Evolutionary conservation across 768 basidiomycete species (phyloP), one percentile per base, ranked within the genome.

Genomic region (Cubamyces lactineus): DNA sequence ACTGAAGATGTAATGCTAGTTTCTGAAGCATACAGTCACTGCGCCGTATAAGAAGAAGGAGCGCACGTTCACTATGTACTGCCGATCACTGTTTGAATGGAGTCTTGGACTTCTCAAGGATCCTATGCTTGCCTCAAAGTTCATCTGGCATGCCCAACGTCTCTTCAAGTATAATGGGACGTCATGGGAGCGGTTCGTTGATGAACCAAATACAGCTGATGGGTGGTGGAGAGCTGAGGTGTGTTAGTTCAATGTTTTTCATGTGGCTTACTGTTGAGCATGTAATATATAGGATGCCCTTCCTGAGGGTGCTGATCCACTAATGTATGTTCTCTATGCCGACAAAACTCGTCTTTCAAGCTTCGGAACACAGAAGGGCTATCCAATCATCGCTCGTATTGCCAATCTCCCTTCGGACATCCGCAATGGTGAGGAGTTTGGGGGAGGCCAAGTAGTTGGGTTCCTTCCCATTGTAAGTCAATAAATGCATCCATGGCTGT

Each of bases 171-270:
- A 66, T 54, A 66, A 75, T 62, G 72, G 69, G 0, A 42, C 53
- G 11, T 7, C 38, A 2, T 79, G 72, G 53, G 64, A 72, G 9
- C 62, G 70, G 0, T 73, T 77, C 53, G 53, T 72, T 30, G 62
- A 75, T 52, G 76, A 80, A 47, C 77, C 78, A 4, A 78, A 76
- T 72, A 77, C 75, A 7, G 78, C 71, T 1, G 50, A 77, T 34
- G 17, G 43, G 2, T 78, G 70, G 24, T 80, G 78, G 78, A 63
- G 76, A 4, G 65, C 73, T 6, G 76, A 80, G 69, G 78, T 78
- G 63, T 30, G 66, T 63, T 9, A 17, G n/a, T 12, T 2, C 15
- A 21, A 9, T 48, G 38, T 26, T 21, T 55, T 5, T 8, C 8
- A 8, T 39, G n/a, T 59, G 42, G 38, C 42, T 15, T 39, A 38